Percentiles rank a stretch among this genome's conserved stretches.
These are phyloP conservation scores for Scheffersomyces coipomensis DNA, from an alignment of 805 yeast genomes.

Conservation along the genomic window DNA sequence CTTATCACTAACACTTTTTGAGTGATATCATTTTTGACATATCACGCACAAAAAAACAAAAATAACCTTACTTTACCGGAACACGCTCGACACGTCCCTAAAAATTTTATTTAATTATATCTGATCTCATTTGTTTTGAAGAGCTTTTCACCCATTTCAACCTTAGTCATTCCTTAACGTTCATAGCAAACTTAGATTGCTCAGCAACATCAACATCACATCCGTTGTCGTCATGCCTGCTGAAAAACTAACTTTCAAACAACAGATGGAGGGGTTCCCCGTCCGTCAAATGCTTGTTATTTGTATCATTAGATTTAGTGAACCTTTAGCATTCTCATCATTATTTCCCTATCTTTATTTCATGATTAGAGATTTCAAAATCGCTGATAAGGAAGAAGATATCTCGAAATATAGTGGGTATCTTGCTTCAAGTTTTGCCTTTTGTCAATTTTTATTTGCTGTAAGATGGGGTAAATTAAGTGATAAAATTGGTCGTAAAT, in stretches of 20 bases:
- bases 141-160: no score
- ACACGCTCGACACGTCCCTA: no score
- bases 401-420: slow-evolving; percentile 18
- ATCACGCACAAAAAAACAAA: no score
- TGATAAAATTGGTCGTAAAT: slow-evolving; percentile 29
- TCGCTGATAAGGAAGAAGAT: slow-evolving; percentile 17
- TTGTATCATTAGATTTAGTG: slow-evolving; percentile 48
- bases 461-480: slow-evolving; percentile 29
- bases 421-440: slow-evolving; percentile 20
- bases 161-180: no score
- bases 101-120: no score
- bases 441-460: slow-evolving; percentile 21
- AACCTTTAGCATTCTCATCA: slow-evolving; percentile 40
- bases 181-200: neutral
- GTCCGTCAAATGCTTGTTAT: slow-evolving; percentile 41
- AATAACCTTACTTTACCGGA: no score
- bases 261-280: slow-evolving; percentile 54
- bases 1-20: no score
- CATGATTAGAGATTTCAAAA: slow-evolving; percentile 21
- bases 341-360: slow-evolving; percentile 27
- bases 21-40: no score
- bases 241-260: slow-evolving; percentile 23
- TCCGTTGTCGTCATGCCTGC: slow-evolving; percentile 1
- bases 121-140: no score
- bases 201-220: neutral